phyloP scores from a whole-genome alignment of 768 basidiomycete species.

The Amanita pseudoporphyria region DNA sequence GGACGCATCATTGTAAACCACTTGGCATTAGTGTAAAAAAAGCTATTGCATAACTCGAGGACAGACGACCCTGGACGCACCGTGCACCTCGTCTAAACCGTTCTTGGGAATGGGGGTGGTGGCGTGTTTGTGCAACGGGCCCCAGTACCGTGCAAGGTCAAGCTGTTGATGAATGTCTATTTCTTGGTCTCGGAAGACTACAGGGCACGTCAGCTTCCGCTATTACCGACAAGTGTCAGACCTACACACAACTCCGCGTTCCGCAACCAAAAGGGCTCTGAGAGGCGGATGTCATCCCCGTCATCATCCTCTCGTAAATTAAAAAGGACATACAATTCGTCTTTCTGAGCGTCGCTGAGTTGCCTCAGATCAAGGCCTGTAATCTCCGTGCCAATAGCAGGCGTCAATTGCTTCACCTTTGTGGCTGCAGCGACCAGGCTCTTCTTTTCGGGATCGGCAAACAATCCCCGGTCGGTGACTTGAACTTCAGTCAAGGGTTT shows the following conservation, averaged over 20 bases:
- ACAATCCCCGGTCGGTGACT: slow-evolving; percentile 59
- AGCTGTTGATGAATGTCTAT: slow-evolving; percentile 60
- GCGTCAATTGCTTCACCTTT: slow-evolving; percentile 61
- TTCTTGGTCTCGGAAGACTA: slow-evolving; percentile 72
- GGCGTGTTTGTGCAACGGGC: slow-evolving; percentile 75
- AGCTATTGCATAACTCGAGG: background rate
- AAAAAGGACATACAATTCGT: slow-evolving; percentile 53
- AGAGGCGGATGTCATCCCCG: too few species aligned
- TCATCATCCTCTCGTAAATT: too few species aligned
- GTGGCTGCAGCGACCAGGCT: slow-evolving; percentile 52
- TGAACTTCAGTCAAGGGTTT: slow-evolving; percentile 46
- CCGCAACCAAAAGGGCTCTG: slow-evolving; percentile 67
- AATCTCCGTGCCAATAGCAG: slow-evolving; percentile 68
- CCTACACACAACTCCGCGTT: slow-evolving; percentile 71
- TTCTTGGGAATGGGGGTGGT: slow-evolving; percentile 69
- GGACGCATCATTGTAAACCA: slow-evolving; percentile 16
- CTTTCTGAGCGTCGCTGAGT: slow-evolving; percentile 58
- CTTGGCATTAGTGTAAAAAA: background rate
- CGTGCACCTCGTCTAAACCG: slow-evolving; percentile 70
- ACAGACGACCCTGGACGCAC: slow-evolving; percentile 23
- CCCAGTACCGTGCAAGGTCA: slow-evolving; percentile 62
- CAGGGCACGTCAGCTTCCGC: slow-evolving; percentile 1
- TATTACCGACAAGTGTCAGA: slow-evolving; percentile 3
- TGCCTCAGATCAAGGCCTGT: slow-evolving; percentile 65
- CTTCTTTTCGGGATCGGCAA: slow-evolving; percentile 63